These are phyloP conservation scores for Glycine soja DNA, from an alignment of 306 rosid genomes.

Conservation along the genomic window DNA sequence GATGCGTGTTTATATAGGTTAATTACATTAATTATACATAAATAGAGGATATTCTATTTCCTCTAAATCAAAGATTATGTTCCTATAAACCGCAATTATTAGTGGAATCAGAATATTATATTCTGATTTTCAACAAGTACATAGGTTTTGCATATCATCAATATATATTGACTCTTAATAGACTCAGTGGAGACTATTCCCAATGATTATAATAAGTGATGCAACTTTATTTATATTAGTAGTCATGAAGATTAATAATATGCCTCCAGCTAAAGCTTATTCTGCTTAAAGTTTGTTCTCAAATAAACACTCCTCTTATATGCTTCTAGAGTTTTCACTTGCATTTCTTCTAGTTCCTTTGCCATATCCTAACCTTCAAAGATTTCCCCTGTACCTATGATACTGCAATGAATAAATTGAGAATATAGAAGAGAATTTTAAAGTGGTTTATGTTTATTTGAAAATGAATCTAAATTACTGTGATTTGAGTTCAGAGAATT, in stretches of 20 bases:
- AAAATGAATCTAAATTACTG: conserved; percentile 24
- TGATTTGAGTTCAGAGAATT: neutral
- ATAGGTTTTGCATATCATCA: neutral
- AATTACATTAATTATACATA: too few relatives aligned
- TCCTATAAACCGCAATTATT: too few relatives aligned
- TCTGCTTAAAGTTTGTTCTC: neutral
- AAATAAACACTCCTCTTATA: neutral
- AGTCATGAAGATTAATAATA: neutral
- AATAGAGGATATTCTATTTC: too few relatives aligned
- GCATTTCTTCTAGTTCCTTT: neutral
- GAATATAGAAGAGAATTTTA: neutral
- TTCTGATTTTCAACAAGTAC: too few relatives aligned
- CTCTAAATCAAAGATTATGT: too few relatives aligned
- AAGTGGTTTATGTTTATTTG: neutral
- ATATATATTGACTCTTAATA: neutral
- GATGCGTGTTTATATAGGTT: too few relatives aligned
- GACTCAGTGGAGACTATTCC: neutral
- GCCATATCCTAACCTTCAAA: neutral
- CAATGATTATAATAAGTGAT: neutral
- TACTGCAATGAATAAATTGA: neutral
- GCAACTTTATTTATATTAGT: neutral
- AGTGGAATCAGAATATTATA: too few relatives aligned
- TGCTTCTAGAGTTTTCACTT: conserved; percentile 2
- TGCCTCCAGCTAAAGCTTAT: neutral
- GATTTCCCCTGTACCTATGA: neutral